A percentile compares a stretch with the other conserved stretches of the same genome.
These are phyloP conservation scores for Durusdinium trenchii DNA, from an alignment of 73 alveolate species.

Conservation along the genomic window DNA sequence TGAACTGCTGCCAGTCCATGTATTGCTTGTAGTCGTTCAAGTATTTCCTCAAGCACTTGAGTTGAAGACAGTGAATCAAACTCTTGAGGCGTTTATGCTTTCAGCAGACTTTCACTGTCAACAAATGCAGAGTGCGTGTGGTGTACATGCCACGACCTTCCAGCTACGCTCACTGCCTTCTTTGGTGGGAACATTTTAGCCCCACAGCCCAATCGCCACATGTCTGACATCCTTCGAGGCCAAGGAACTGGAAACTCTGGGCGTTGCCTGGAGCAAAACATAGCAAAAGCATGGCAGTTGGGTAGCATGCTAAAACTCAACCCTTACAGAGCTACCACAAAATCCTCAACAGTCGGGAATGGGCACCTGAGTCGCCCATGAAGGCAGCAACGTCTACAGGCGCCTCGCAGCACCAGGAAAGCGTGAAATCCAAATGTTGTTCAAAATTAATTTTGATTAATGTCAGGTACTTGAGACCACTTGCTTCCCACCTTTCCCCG, in stretches of 20 bases:
- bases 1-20: conserved; percentile 88
- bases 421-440: neutral
- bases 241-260: neutral
- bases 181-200: too few relatives aligned
- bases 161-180: too few relatives aligned
- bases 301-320: neutral
- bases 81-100: too few relatives aligned
- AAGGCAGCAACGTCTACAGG: neutral
- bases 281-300: neutral
- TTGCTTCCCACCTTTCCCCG: neutral
- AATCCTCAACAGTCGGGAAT: neutral
- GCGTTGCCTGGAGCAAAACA: neutral
- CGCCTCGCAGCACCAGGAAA: neutral
- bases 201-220: too few relatives aligned
- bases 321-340: neutral
- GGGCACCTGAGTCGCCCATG: neutral
- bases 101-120: too few relatives aligned
- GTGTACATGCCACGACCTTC: neutral
- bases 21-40: conserved; percentile 67
- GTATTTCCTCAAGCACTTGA: conserved; percentile 39
- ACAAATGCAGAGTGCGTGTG: neutral
- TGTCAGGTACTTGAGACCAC: neutral
- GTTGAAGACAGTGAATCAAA: too few relatives aligned
- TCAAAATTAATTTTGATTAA: neutral
- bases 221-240: too few relatives aligned